A percentile compares a stretch with the other conserved stretches of the same genome.
phyloP scores from a whole-genome alignment of 2,329 filamentous ascomycete genomes.

The Penicillium sclerotiorum region DNA sequence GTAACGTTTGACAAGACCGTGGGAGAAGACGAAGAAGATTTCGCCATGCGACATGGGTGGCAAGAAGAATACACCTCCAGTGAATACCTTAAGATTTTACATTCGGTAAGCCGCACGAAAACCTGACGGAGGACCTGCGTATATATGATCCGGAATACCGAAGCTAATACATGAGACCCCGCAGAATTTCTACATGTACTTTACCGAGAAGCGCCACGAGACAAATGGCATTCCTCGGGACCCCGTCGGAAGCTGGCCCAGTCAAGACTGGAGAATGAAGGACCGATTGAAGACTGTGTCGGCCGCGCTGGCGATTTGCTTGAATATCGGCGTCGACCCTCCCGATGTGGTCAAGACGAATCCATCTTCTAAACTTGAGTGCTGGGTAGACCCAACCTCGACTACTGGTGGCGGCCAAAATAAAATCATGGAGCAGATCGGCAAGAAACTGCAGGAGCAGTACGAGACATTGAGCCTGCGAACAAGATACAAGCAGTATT shows the following conservation, averaged over 20 bases:
- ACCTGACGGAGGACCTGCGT: no score
- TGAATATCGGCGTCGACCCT: slow-evolving; percentile 97
- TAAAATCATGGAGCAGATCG: slow-evolving; percentile 90
- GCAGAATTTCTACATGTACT: slow-evolving; percentile 99
- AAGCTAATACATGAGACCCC: slow-evolving; percentile 19
- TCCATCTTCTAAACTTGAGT: slow-evolving; percentile 90
- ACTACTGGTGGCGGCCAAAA: slow-evolving; percentile 71
- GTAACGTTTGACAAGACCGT: slow-evolving; percentile 33
- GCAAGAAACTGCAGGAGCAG: slow-evolving; percentile 91
- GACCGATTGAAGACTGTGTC: slow-evolving; percentile 96
- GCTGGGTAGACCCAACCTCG: slow-evolving; percentile 90
- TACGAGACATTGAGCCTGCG: slow-evolving; percentile 94
- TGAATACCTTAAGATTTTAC: slow-evolving; percentile 82
- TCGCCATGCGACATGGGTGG: slow-evolving; percentile 78
- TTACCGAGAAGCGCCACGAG: slow-evolving; percentile 96
- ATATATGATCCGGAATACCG: neutral
- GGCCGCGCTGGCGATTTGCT: slow-evolving; percentile 86
- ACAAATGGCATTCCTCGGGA: slow-evolving; percentile 83
- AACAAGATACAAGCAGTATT: slow-evolving; percentile 95
- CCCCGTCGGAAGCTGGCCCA: slow-evolving; percentile 58
- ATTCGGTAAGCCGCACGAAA: slow-evolving; percentile 60
- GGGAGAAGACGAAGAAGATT: slow-evolving; percentile 54
- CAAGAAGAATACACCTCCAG: slow-evolving; percentile 90
- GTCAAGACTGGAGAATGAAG: slow-evolving; percentile 94
- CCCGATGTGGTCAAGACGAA: slow-evolving; percentile 96